A percentile compares a stretch with the other conserved stretches of the same genome.
Conservation (phyloP, 2,329 filamentous ascomycete genomes). For the Colletotrichum sp. region DNA sequence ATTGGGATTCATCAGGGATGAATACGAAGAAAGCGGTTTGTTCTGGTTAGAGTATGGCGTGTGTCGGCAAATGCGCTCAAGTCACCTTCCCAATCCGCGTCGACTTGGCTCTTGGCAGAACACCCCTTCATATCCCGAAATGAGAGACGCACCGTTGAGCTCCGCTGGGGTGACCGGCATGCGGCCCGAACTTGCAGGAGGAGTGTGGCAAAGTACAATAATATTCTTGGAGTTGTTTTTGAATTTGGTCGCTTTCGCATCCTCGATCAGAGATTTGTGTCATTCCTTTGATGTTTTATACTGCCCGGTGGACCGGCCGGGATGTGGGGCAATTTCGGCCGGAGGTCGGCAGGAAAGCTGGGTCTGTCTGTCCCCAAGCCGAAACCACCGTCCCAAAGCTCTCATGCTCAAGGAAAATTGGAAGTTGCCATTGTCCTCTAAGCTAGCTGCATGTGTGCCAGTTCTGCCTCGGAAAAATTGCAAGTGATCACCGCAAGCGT, state of each 20-base stretch:
- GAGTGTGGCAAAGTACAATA: no score
- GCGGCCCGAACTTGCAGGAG: background rate
- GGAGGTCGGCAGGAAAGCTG: background rate
- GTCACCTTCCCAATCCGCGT: background rate
- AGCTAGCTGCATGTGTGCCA: background rate
- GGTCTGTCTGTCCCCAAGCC: background rate
- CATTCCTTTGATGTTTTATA: no score
- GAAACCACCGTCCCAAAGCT: background rate
- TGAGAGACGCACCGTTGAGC: background rate
- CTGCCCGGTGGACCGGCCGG: background rate
- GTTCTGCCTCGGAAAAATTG: background rate
- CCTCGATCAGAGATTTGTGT: background rate
- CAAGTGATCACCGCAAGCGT: background rate
- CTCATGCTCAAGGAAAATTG: accelerated
- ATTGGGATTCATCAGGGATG: background rate
- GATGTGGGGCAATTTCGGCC: background rate
- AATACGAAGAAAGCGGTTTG: background rate
- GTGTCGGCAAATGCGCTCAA: background rate
- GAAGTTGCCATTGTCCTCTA: background rate
- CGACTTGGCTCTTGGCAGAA: background rate
- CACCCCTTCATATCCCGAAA: background rate
- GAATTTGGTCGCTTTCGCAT: background rate
- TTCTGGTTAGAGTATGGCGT: background rate
- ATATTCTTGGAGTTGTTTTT: background rate
- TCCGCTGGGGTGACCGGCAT: background rate